These are phyloP conservation scores for Gillenia trifoliata DNA, from an alignment of 306 rosid genomes.

Conservation along the genomic window DNA sequence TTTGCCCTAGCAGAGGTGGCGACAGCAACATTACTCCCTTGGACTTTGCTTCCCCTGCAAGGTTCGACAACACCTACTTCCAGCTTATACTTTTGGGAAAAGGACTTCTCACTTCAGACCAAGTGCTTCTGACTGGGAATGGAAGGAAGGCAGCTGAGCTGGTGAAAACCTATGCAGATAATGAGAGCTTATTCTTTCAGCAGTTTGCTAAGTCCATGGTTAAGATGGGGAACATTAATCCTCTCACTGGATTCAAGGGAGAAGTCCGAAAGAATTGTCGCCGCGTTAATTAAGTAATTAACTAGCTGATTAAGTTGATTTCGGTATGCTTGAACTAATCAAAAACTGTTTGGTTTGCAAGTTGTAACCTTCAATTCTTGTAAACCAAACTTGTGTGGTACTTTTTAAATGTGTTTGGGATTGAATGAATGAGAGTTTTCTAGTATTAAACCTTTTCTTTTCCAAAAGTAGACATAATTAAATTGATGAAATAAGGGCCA, in stretches of 20 bases:
- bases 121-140: conserved; percentile 65
- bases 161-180: conserved; percentile 53
- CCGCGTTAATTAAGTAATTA: conserved; percentile 32
- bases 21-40: conserved; percentile 60
- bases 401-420: too few species aligned
- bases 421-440: too few species aligned
- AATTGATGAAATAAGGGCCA: too few species aligned
- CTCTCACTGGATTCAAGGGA: conserved; percentile 64
- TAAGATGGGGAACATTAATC: conserved; percentile 64
- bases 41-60: conserved; percentile 73
- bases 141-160: conserved; percentile 30
- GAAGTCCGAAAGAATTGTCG: conserved; percentile 73
- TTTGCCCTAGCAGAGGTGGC: conserved; percentile 68
- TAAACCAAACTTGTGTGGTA: background rate
- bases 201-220: conserved; percentile 80
- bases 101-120: conserved; percentile 71
- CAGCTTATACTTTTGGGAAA: conserved; percentile 55
- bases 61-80: conserved; percentile 69
- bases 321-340: background rate
- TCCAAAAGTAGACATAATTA: too few species aligned
- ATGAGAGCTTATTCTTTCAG: conserved; percentile 57
- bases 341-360: background rate
- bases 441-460: too few species aligned
- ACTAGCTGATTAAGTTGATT: background rate
- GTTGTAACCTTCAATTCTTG: conserved; percentile 2